Conservation (phyloP, 345 rosid species). For the Camelina hispida region DNA sequence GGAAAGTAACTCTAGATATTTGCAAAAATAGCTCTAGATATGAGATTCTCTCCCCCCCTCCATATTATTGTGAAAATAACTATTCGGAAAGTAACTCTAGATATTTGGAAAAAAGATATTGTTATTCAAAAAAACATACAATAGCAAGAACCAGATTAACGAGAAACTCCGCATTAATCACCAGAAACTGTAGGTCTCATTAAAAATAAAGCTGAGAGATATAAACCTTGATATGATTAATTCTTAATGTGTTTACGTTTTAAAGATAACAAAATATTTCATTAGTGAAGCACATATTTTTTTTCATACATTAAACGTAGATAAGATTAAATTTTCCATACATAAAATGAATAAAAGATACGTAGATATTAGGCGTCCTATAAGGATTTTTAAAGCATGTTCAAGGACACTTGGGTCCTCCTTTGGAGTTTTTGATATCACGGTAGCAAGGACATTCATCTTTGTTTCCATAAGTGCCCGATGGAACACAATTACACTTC, state of each 20-base stretch:
- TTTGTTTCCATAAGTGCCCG: slow-evolving; percentile 27
- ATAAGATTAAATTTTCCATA: not conserved
- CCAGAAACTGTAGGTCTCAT: not conserved
- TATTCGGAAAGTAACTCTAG: too few relatives aligned
- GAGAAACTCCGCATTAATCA: too few relatives aligned
- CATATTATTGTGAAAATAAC: too few relatives aligned
- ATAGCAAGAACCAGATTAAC: too few relatives aligned
- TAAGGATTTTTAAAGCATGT: not conserved
- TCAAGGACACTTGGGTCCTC: slow-evolving; percentile 35
- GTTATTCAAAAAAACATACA: too few relatives aligned
- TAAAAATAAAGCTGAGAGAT: not conserved
- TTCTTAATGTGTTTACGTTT: not conserved
- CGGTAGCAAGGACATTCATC: slow-evolving; percentile 44
- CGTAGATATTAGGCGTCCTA: not conserved
- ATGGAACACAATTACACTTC: too few relatives aligned
- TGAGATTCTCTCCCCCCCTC: too few relatives aligned
- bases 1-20: too few relatives aligned
- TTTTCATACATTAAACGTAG: not conserved
- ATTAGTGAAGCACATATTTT: not conserved
- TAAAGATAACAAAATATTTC: not conserved
- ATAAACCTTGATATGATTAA: not conserved
- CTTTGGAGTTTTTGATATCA: slow-evolving; percentile 18
- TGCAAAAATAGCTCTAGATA: too few relatives aligned
- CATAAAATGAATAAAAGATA: not conserved
- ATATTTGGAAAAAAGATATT: too few relatives aligned